Conservation (phyloP, 306 rosid species). For the Datisca glomerata region DNA sequence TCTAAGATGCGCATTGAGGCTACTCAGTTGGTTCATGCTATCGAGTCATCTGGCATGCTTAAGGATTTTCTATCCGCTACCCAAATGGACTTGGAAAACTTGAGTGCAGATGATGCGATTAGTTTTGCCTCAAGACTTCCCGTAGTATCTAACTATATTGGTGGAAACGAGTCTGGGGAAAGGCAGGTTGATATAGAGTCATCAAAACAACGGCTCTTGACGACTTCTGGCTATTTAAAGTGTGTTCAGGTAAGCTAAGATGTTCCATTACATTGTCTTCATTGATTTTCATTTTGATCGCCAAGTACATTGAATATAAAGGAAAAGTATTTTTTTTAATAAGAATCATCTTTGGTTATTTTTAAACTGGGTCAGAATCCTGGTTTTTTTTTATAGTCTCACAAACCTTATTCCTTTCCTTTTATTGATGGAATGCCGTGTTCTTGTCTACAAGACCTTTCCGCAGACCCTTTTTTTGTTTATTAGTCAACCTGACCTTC, state of each 20-base stretch:
- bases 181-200: conserved; percentile 56
- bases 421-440: no score
- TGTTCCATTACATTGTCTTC: not conserved
- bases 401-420: no score
- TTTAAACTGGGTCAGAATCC: no score
- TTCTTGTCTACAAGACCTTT: no score
- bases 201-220: conserved; percentile 70
- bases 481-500: no score
- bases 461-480: no score
- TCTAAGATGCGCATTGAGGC: conserved; percentile 90
- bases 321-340: no score
- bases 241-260: conserved; percentile 79
- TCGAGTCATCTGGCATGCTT: conserved; percentile 43
- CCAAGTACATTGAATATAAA: no score
- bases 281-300: no score
- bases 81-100: conserved; percentile 47
- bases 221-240: conserved; percentile 89
- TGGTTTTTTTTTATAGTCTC: no score
- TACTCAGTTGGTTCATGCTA: conserved; percentile 48
- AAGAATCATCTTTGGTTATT: no score
- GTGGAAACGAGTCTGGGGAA: conserved; percentile 32
- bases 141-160: conserved; percentile 28
- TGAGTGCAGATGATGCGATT: conserved; percentile 78
- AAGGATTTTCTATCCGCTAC: conserved; percentile 29
- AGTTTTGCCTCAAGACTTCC: conserved; percentile 79